phyloP scores from a whole-genome alignment of 345 rosid genomes.

The Ceriops zippeliana region DNA sequence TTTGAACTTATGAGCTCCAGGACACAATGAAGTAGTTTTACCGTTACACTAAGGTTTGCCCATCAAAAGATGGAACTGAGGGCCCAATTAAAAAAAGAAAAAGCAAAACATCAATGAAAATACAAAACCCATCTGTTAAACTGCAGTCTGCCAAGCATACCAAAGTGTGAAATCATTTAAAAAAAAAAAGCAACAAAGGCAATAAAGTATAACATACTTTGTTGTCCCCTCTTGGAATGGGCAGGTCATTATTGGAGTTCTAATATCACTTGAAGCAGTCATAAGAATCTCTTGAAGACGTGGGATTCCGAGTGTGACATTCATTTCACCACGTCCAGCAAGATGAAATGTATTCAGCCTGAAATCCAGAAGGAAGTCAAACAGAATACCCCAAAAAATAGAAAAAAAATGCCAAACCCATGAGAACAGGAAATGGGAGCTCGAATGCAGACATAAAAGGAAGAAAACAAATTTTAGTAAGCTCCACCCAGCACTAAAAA shows the following conservation, averaged over 20 bases:
- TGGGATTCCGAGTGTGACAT: constrained; percentile 95
- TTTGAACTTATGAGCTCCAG: not conserved
- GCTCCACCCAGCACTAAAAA: not conserved
- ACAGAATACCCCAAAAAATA: not conserved
- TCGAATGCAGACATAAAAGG: not conserved
- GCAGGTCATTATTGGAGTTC: constrained; percentile 92
- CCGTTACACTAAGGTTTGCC: not conserved
- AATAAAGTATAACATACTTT: constrained; percentile 39
- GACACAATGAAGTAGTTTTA: not conserved
- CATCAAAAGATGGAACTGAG: not conserved
- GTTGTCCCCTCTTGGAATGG: constrained; percentile 65
- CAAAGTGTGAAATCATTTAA: not conserved
- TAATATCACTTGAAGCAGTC: constrained; percentile 76
- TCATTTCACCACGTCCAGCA: constrained; percentile 99
- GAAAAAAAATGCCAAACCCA: not conserved
- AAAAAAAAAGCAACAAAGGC: not conserved
- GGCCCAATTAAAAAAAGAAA: not conserved
- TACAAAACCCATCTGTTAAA: no score
- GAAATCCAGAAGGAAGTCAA: constrained; percentile 17
- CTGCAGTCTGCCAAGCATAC: no score
- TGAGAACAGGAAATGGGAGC: not conserved
- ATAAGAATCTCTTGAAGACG: constrained; percentile 95
- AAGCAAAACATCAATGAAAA: no score
- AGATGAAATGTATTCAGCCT: constrained; percentile 98
- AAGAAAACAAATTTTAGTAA: not conserved